Evolutionary conservation across 257 asterid species (phyloP), one percentile per base, ranked within the genome.

Genomic region (Thymus mandschuricus): DNA sequence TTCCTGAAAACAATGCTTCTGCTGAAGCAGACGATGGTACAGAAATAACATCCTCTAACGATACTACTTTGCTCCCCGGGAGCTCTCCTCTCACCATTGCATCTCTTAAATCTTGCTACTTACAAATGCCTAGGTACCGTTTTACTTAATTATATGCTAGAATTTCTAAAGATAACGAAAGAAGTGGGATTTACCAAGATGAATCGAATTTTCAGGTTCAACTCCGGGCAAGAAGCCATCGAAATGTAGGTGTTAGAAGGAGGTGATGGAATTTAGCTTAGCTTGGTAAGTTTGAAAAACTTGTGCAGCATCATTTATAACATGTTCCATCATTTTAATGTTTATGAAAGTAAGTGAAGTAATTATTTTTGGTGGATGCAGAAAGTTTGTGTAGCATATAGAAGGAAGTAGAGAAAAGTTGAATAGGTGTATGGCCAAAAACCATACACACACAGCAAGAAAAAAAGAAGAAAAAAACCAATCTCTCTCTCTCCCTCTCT

Each of bases 351-450:
- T 68, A 13, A n/a, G 6, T 67, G 5, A 12, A 27, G 3, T 68
- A 13, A n/a, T n/a, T 67, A 62, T 50, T 74, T 60, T 79, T 77
- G 57, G 58, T 45, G 76, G 76, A 33, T 86, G 95, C 95, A 90
- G 97, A 81, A 83, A 81, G 80, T 88, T 59, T 80, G 90, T 82
- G 83, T 86, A 86, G 88, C 87, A 54, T 82, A 79, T 77, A 82
- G 71, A 81, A 81, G 81, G 83, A 84, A 85, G 78, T 61, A 64
- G 74, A 64, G 74, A 75, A 75, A 76, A 67, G 84, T 72, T 78
- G 60, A 71, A 75, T 84, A 84, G 89, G 81, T 79, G 89, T 86
- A 77, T 81, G 87, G 86, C 87, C 73, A 55, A 45, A 71, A 81
- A 72, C 64, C 64, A 78, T 68, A 80, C 70, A 67, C 65, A 74